Evolutionary conservation across 306 rosid species (phyloP), one percentile per base, ranked within the genome.

Genomic region (Ormosia semicastrata): DNA sequence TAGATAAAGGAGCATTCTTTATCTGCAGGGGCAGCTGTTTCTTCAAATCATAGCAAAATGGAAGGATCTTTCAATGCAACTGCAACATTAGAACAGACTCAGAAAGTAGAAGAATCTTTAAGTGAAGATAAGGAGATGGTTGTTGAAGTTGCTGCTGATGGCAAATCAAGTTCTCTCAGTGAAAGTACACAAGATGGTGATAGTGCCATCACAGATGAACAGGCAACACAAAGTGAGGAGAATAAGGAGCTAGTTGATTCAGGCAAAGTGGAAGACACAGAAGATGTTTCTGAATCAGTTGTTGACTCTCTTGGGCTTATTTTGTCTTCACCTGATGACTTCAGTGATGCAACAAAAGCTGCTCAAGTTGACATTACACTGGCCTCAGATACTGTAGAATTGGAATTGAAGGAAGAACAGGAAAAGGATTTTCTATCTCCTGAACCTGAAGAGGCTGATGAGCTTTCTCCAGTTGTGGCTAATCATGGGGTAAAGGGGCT

Each of bases 11-110:
- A 10, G 29, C 33, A 49, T 43, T n/a, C 13, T 69, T 41, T 52
- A 24, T 24, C 73, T 57, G 64, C 67, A 24, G 81, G 47, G 43
- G 6, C 4, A 2, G 49, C 72, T 58, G 43, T 62, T 66, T 71
- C 70, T 46, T 76, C 85, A 68, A 47, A 43, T 56, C 50, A 49
- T 33, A 54, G 12, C 44, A 7, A 77, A 81, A 90, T 91, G 94
- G 97, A 84, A 46, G 91, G 58, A 53, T 69, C 86, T 39, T 65
- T 82, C 18, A 78, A 89, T 72, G 91, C 81, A 36, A 62, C 59
- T 72, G 91, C 81, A 36, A 62, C 59, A 43, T 52, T 84, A 18
- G 85, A 72, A 32, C 89, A 84, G 58, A 71, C 53, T 34, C 81
- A 46, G 34, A 83, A 80, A 56, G 65, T 59, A 4, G 87, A 78